phyloP scores from a whole-genome alignment of 495 filamentous ascomycete species.

The Aspergillus haitiensis region DNA sequence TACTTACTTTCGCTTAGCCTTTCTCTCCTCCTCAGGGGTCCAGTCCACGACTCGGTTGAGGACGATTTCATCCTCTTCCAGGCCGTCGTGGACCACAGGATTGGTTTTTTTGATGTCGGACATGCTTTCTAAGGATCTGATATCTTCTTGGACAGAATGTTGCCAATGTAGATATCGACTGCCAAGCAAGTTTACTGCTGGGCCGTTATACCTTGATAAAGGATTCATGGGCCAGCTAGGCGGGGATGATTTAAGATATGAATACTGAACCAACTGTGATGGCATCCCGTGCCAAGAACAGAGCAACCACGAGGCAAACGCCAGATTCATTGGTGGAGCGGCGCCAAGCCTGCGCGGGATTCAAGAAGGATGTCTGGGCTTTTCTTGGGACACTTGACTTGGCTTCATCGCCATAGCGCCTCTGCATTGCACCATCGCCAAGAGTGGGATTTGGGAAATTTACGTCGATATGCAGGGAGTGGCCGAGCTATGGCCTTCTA shows the following conservation, averaged over 20 bases:
- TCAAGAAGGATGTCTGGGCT: not conserved
- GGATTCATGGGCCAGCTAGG: not conserved
- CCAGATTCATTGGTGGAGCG: slow-evolving; percentile 5
- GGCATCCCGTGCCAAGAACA: slow-evolving; percentile 3
- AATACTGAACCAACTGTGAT: not conserved
- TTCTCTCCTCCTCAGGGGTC: slow-evolving; percentile 15
- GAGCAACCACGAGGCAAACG: slow-evolving; percentile 1
- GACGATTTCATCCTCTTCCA: slow-evolving; percentile 6
- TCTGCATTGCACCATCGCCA: slow-evolving; percentile 12
- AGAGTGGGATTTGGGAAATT: too few relatives aligned
- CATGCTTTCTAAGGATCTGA: slow-evolving; percentile 4
- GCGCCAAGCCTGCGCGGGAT: not conserved
- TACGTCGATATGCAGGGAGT: too few relatives aligned
- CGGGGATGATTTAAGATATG: not conserved
- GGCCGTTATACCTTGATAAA: not conserved
- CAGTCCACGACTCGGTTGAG: slow-evolving; percentile 9
- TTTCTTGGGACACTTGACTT: slow-evolving; percentile 5
- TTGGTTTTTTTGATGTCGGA: slow-evolving; percentile 7
- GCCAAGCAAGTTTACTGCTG: not conserved
- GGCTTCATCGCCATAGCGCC: slow-evolving; percentile 18
- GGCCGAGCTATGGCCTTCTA: too few relatives aligned
- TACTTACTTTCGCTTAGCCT: slow-evolving; percentile 18
- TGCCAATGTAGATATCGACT: not conserved
- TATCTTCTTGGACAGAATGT: not conserved
- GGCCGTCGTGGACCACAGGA: not conserved